phyloP scores from a whole-genome alignment of 192 early-diverging fungal genomes.

The Lunasporangiospora selenospora region DNA sequence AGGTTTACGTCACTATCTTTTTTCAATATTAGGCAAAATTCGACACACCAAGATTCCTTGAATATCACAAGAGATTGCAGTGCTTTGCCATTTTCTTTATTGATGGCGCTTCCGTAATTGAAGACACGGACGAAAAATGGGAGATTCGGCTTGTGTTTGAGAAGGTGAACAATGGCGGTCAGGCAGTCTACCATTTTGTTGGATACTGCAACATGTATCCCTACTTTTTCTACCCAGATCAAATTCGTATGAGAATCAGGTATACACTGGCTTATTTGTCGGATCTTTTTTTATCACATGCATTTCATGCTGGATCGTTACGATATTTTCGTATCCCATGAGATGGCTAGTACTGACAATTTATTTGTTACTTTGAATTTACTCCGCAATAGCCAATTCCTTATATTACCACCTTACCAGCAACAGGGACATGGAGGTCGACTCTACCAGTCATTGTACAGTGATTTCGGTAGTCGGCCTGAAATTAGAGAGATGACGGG shows the following conservation, averaged over 20 bases:
- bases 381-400: slow-evolving; percentile 83
- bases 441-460: slow-evolving; percentile 71
- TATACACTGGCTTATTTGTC: slow-evolving; percentile 15
- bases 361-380: too few relatives aligned
- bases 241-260: slow-evolving; percentile 85
- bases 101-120: slow-evolving; percentile 89
- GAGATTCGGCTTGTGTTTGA: slow-evolving; percentile 72
- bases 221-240: slow-evolving; percentile 86
- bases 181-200: slow-evolving; percentile 70
- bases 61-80: slow-evolving; percentile 83
- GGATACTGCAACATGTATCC: slow-evolving; percentile 88
- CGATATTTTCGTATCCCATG: too few relatives aligned
- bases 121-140: slow-evolving; percentile 87
- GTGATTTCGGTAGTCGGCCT: slow-evolving; percentile 48
- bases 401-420: slow-evolving; percentile 93
- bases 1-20: neutral
- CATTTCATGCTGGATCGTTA: too few relatives aligned
- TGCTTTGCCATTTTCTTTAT: slow-evolving; percentile 85
- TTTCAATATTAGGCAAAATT: slow-evolving; percentile 59
- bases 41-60: slow-evolving; percentile 66
- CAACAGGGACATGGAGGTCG: slow-evolving; percentile 80
- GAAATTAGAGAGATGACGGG: slow-evolving; percentile 69
- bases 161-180: slow-evolving; percentile 49
- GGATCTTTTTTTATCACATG: slow-evolving; percentile 7
- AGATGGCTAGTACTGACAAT: too few relatives aligned